Evolutionary conservation across 495 filamentous ascomycete species (phyloP).

Genomic region (Clavariopsis aquatica): DNA sequence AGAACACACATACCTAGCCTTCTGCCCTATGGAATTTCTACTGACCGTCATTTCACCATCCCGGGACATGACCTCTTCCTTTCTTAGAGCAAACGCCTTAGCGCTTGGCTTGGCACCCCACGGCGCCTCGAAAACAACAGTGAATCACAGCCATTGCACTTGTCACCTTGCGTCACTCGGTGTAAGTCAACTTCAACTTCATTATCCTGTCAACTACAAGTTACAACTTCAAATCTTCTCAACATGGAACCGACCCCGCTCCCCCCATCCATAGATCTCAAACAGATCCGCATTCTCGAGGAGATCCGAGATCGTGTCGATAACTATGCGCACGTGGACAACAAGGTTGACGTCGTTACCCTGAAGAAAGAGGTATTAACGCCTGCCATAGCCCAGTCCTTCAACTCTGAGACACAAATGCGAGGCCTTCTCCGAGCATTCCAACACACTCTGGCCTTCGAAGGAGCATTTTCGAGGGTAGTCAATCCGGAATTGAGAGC

Average conservation of each 20-base stretch:
- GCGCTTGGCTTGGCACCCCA: too few relatives aligned
- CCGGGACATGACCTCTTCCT: too few relatives aligned
- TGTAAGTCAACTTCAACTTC: too few relatives aligned
- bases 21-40: too few relatives aligned
- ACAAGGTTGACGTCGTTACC: slow-evolving; percentile 29
- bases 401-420: slow-evolving; percentile 39
- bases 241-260: not conserved
- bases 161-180: too few relatives aligned
- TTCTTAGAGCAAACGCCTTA: too few relatives aligned
- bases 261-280: too few relatives aligned
- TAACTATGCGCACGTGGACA: slow-evolving; percentile 15
- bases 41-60: too few relatives aligned
- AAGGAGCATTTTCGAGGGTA: slow-evolving; percentile 29
- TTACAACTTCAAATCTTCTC: slow-evolving; percentile 3
- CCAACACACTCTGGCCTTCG: slow-evolving; percentile 27
- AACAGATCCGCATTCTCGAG: slow-evolving; percentile 33
- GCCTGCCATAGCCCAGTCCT: slow-evolving; percentile 30
- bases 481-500: slow-evolving; percentile 24
- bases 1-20: too few relatives aligned
- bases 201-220: too few relatives aligned
- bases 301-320: slow-evolving; percentile 34
- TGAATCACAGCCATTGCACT: too few relatives aligned
- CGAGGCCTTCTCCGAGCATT: slow-evolving; percentile 36
- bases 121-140: too few relatives aligned
- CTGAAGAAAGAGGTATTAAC: slow-evolving; percentile 35